phyloP scores from a whole-genome alignment of 2,329 filamentous ascomycete species.

The Incumbomyces delicatus region DNA sequence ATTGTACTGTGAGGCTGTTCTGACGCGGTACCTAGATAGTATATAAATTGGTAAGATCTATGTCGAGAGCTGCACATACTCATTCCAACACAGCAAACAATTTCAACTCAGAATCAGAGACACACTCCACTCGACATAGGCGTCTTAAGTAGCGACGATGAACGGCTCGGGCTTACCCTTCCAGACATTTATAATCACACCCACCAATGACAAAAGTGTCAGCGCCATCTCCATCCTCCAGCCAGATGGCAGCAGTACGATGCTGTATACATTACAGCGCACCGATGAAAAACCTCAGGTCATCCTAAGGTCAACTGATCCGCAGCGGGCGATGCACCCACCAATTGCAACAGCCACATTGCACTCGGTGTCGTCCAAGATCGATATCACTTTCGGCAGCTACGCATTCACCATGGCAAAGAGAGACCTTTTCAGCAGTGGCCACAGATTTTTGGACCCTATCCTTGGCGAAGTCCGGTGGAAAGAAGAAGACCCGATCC shows the following conservation, averaged over 20 bases:
- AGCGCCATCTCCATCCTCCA: background rate
- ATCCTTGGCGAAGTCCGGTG: background rate
- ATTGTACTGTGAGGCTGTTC: too few species aligned
- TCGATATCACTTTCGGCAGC: background rate
- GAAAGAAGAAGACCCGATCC: background rate
- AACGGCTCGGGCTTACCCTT: background rate
- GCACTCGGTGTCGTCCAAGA: background rate
- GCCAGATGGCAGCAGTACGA: background rate
- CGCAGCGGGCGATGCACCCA: background rate
- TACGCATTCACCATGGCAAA: background rate
- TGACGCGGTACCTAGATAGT: too few species aligned
- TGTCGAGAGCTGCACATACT: too few species aligned
- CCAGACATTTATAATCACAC: background rate
- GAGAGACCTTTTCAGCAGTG: background rate
- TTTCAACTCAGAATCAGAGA: too few species aligned
- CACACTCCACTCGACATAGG: too few species aligned
- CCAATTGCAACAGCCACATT: background rate
- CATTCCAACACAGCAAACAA: too few species aligned
- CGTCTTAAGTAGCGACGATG: too few species aligned
- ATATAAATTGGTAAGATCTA: too few species aligned
- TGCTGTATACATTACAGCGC: background rate
- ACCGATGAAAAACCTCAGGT: background rate
- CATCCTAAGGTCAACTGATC: background rate
- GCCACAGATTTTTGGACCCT: background rate
- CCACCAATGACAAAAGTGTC: background rate